Conservation (phyloP, 305 asterid species). For the Nicotiana rustica region DNA sequence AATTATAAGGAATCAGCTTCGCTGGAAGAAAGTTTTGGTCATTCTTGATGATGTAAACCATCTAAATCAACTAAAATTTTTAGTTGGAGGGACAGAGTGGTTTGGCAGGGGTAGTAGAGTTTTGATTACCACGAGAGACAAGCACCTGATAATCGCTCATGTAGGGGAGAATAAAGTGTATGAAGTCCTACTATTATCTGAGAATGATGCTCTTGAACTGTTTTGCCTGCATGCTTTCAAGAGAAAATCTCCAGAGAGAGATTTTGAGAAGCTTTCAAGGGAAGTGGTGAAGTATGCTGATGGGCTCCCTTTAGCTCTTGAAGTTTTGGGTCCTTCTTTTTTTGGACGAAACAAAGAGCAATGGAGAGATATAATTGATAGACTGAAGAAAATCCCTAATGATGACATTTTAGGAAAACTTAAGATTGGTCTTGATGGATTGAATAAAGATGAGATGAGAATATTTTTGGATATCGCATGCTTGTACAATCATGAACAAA, state of each 20-base stretch:
- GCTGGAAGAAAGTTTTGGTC: not conserved
- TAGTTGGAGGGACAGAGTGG: slow-evolving; percentile 14
- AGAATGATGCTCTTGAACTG: slow-evolving; percentile 16
- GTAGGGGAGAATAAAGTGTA: not conserved
- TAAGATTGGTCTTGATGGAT: slow-evolving; percentile 17
- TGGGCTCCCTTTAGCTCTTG: slow-evolving; percentile 36
- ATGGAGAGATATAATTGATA: not conserved
- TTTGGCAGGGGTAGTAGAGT: slow-evolving; percentile 36
- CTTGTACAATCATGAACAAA: too few relatives aligned
- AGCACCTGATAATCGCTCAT: not conserved
- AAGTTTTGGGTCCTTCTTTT: slow-evolving; percentile 30
- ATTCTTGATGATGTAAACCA: not conserved
- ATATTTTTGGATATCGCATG: slow-evolving; percentile 17
- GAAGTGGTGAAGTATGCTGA: not conserved
- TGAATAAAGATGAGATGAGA: not conserved
- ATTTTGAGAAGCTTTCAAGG: not conserved
- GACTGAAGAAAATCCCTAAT: not conserved
- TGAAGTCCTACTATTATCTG: not conserved
- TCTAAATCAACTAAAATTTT: not conserved
- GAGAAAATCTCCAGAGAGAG: not conserved
- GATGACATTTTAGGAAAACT: slow-evolving; percentile 10
- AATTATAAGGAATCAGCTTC: not conserved
- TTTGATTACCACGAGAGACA: slow-evolving; percentile 30
- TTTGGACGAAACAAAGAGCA: not conserved
- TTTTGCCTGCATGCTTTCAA: slow-evolving; percentile 21